phyloP scores from a whole-genome alignment of 805 yeast species.

The Yarrowia hollandica region DNA sequence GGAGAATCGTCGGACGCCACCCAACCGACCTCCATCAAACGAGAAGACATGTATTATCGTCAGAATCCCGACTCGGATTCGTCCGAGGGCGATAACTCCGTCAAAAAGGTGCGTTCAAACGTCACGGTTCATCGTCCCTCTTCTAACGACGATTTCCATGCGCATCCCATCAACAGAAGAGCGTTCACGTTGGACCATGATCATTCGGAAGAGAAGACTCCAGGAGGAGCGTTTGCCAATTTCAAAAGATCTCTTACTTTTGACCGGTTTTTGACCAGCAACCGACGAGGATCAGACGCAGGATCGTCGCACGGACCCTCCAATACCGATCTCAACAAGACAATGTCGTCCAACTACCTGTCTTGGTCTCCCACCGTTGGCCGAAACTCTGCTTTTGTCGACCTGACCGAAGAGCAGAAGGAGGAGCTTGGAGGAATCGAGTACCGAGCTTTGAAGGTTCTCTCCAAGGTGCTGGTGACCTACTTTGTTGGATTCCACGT shows the following conservation, averaged over 20 bases:
- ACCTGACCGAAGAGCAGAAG: constrained; percentile 76
- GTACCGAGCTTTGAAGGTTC: constrained; percentile 79
- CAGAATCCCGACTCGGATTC: constrained; percentile 7
- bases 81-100: not conserved
- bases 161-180: not conserved
- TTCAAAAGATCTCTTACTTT: constrained; percentile 6
- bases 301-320: not conserved
- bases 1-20: constrained; percentile 18
- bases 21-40: constrained; percentile 6
- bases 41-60: constrained; percentile 11
- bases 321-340: constrained; percentile 3
- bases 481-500: constrained; percentile 80
- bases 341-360: constrained; percentile 53
- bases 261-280: constrained; percentile 12
- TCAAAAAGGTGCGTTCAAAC: constrained; percentile 20
- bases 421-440: constrained; percentile 98
- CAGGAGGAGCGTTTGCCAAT: not conserved
- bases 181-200: constrained; percentile 5
- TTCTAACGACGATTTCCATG: constrained; percentile 4
- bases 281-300: not conserved
- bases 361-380: constrained; percentile 93
- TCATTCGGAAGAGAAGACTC: not conserved
- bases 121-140: constrained; percentile 3
- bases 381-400: constrained; percentile 87
- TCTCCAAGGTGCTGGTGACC: constrained; percentile 60